A percentile compares a stretch with the other conserved stretches of the same genome.
phyloP scores from a whole-genome alignment of 2,329 filamentous ascomycete species.

The Dendrostoma leiphaemia region DNA sequence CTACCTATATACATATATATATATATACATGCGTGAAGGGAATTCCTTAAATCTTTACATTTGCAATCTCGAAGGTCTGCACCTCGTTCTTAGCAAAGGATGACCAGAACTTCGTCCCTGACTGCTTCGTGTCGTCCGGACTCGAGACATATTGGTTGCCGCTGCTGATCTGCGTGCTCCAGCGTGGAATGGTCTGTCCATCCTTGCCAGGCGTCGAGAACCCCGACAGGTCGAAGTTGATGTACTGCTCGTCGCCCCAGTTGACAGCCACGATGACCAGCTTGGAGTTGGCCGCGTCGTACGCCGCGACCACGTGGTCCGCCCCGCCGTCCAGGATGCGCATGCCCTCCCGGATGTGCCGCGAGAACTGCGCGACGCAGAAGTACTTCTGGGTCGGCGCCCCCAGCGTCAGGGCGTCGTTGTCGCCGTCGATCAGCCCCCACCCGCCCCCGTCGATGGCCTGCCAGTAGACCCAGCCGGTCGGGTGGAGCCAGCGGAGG shows the following conservation, averaged over 20 bases:
- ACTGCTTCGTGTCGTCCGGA: slow-evolving; percentile 30
- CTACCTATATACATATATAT: neutral
- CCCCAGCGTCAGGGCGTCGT: slow-evolving; percentile 30
- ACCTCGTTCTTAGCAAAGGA: slow-evolving; percentile 33
- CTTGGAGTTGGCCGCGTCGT: slow-evolving; percentile 31
- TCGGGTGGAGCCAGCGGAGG: slow-evolving; percentile 38
- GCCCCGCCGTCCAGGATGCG: slow-evolving; percentile 34
- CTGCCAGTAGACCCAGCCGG: slow-evolving; percentile 45
- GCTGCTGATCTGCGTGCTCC: slow-evolving; percentile 35
- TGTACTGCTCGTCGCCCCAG: slow-evolving; percentile 34
- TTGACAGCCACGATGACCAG: slow-evolving; percentile 39
- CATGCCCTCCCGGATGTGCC: slow-evolving; percentile 41
- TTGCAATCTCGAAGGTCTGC: slow-evolving; percentile 37
- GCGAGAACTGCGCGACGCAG: slow-evolving; percentile 39
- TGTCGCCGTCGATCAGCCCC: slow-evolving; percentile 40
- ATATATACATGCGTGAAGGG: no score
- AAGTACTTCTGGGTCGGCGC: slow-evolving; percentile 37
- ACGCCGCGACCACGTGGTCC: slow-evolving; percentile 37
- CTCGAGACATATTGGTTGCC: slow-evolving; percentile 32
- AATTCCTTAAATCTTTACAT: slow-evolving; percentile 22
- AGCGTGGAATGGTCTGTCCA: slow-evolving; percentile 33
- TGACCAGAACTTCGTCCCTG: slow-evolving; percentile 35
- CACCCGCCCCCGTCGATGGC: slow-evolving; percentile 38
- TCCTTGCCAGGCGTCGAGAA: slow-evolving; percentile 30
- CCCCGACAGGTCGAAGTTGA: slow-evolving; percentile 36